Base-by-base conservation (phyloP, 768 basidiomycete genomes). In the Holtermannia corniformis region DNA sequence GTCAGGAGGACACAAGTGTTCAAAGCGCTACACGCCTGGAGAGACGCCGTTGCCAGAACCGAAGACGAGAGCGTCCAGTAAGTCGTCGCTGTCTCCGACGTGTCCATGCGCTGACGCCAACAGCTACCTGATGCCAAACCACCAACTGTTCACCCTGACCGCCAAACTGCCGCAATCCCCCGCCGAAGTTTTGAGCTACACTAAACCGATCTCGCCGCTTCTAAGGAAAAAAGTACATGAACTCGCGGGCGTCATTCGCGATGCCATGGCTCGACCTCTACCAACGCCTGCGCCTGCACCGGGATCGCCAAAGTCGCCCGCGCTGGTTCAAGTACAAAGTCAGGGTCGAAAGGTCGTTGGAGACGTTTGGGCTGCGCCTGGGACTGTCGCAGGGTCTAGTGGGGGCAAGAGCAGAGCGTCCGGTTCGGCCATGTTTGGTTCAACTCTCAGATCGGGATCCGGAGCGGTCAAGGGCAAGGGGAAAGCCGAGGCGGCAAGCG, bases 41-140 rank as follows among this genome's bases (percentile, higher is more conserved):
- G 92, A 54, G 91, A 96, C 69, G 64, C 68, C 11, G 73, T 82
- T 1, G 86, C 87, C 1, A 76, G 87, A 47, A 81, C 83, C 51
- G 86, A 89, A 61, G 92, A 96, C 67, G 91, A 95, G 72, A 87
- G 86, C 64, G 79, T 80, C 7, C 75, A 84, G 83, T 90, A 67
- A 43, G 80, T 73, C 2, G 27, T 50, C 27, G 26, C 11, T 50
- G 28, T 46, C n/a, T 24, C 25, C 11, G 28, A n/a, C 14, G 32
- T 13, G 21, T n/a, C 41, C 5, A 40, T 16, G 25, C 42, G 22
- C 19, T 50, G 43, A 46, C 12, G 12, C n/a, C n/a, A n/a, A 20
- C 20, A 85, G 85, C 73, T 87, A 83, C 66, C 79, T 89, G 16
- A 74, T 89, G 11, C 78, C 82, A 32, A 87, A 87, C 59, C 86